A percentile compares a stretch with the other conserved stretches of the same genome.
Evolutionary conservation across 345 rosid species (phyloP).

Genomic region (Raphanus raphanistrum): DNA sequence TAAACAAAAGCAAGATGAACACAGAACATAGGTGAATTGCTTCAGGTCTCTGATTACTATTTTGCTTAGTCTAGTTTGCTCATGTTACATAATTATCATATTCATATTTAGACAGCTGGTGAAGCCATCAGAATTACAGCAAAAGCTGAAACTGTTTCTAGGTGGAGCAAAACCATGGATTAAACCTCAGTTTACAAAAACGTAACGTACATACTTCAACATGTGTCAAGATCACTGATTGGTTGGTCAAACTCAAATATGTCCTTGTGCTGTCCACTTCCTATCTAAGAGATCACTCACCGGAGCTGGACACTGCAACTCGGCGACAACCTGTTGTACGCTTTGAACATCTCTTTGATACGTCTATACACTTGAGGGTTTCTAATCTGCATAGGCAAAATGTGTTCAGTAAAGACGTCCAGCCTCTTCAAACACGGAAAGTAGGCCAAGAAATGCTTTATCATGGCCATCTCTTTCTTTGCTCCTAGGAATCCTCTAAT

Average conservation of each 20-base stretch:
- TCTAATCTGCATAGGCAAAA: neutral
- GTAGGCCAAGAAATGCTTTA: neutral
- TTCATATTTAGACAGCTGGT: too few relatives aligned
- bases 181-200: too few relatives aligned
- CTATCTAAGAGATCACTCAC: neutral
- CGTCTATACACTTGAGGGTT: neutral
- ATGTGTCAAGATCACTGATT: too few relatives aligned
- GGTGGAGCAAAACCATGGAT: too few relatives aligned
- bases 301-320: constrained; percentile 1
- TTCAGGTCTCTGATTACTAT: too few relatives aligned
- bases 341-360: neutral
- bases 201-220: too few relatives aligned
- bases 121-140: too few relatives aligned
- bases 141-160: too few relatives aligned
- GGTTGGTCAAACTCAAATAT: neutral
- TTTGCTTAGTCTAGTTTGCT: too few relatives aligned
- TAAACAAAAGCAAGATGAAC: too few relatives aligned
- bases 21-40: too few relatives aligned
- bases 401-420: neutral
- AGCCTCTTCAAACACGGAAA: neutral
- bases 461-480: neutral
- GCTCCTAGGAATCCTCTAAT: neutral
- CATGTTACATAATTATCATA: too few relatives aligned
- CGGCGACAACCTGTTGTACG: neutral
- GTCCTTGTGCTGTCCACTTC: neutral